Base-by-base conservation (phyloP, 495 filamentous ascomycete genomes). In the Parathielavia hyrcaniae region DNA sequence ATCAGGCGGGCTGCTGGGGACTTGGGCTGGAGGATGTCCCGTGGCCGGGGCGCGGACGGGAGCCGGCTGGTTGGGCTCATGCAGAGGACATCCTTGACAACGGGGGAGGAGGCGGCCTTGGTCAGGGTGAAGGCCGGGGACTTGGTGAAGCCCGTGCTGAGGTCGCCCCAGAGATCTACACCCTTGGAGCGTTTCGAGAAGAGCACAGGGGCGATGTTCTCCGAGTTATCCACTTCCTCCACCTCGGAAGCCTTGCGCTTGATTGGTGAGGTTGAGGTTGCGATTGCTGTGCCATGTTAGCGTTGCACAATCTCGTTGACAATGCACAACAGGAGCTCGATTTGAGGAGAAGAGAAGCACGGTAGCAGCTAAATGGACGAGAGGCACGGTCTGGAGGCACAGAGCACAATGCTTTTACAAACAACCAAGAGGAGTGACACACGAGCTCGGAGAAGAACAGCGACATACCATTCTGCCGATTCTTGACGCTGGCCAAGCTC, bases 151-250 rank as follows among this genome's bases (percentile, higher is more conserved):
- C 79, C 77, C 53, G 81, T 84, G 43, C 75, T 74, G 36, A 74
- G 55, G 38, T 58, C 62, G 34, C 58, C 61, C 53, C 68, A 58
- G 40, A 48, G 66, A 60, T 79, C 78, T 50, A 76, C 76, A 50
- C 81, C 82, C 74, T 95, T 96, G 19, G 81, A 75, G 56, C 83
- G 73, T 76, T 88, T 86, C 23, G 89, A 80, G 65, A 84, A 83
- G 55, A 80, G 66, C 23, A 73, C 58, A 0, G 91, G 91, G 64
- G 91, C 89, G 60, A 95, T 78, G 65, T 96, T 97, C 75, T 97
- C 90, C 9, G 78, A 71, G 67, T 95, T 83, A 54, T 77, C 74
- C 17, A 81, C 75, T 34, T 81, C 74, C 2, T 66, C 44, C 35
- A 72, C 70, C 41, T 78, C 76, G 44, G 69, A 56, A 16, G 73